Base-by-base conservation (phyloP, 2,329 filamentous ascomycete genomes). In the Aureobasidium sp. region DNA sequence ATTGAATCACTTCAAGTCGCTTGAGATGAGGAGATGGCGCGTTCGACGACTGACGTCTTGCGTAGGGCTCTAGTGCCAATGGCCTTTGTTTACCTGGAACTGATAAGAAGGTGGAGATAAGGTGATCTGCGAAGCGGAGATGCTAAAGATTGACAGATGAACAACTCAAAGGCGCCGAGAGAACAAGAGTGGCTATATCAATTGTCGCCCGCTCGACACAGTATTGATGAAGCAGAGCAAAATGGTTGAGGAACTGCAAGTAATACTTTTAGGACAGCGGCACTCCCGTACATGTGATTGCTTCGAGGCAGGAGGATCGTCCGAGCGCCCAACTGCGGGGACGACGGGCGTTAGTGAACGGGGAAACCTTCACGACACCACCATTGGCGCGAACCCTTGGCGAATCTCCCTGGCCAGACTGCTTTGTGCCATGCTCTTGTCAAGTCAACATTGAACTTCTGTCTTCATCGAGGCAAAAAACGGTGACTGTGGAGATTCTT, bases 91-190 rank as follows among this genome's bases (percentile, higher is more conserved):
- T 59, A 59, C 42, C 25, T 34, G 44, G 17, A 22, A 59, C 55
- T 47, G 55, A 59, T 59, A 59, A 59, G 55, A 39, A 27, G n/a
- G 55, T 48, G 41, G 31, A 59, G 55, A 59, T 59, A 59, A 59
- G 42, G 31, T 34, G 41, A 59, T 59, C 44, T 22, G 44, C 55
- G 41, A 27, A 59, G 11, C 22, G 31, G 20, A 48, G n/a, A 34
- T 45, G 53, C 39, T 22, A 45, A 36, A 36, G 29, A 57, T 44
- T 44, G 53, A 22, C 22, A 15, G 15, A 44, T n/a, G 53, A 45
- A 45, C 29, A 12, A 25, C 22, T 57, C 53, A 57, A 39, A 34
- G 39, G 41, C 53, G 25, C 39, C 8, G 27, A 39, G 22, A 11
- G 17, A 45, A 45, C 53, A 45, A 36, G 27, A 45, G 27, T 8